phyloP scores from a whole-genome alignment of 768 basidiomycete genomes.

The Botryobasidium botryosum region DNA sequence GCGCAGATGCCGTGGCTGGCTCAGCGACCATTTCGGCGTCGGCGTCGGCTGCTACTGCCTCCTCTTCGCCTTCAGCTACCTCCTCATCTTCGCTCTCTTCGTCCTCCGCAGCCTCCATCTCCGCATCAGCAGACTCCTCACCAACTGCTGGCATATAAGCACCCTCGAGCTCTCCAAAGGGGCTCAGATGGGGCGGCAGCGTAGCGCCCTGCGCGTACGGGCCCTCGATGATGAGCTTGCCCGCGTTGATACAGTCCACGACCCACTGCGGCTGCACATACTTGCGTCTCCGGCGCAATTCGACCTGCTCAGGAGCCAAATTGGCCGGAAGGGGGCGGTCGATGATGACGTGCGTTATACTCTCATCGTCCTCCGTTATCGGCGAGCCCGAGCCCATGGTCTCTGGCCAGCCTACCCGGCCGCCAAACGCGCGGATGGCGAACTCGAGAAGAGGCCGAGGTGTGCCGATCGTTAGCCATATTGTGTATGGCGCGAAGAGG shows the following conservation, averaged over 20 bases:
- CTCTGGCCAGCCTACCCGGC: conserved; percentile 75
- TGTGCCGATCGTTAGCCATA: conserved; percentile 88
- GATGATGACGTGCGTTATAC: conserved; percentile 89
- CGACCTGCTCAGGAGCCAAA: conserved; percentile 40
- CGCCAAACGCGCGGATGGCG: conserved; percentile 79
- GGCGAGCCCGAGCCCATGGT: conserved; percentile 73
- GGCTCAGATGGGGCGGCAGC: conserved; percentile 89
- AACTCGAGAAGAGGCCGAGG: conserved; percentile 90
- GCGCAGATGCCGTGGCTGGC: conserved; percentile 7
- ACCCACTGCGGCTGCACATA: conserved; percentile 98
- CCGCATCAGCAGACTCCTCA: conserved; percentile 20
- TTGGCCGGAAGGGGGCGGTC: conserved; percentile 45
- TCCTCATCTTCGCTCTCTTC: conserved; percentile 21
- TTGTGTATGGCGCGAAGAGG: conserved; percentile 75
- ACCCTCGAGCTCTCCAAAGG: conserved; percentile 65
- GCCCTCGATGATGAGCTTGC: conserved; percentile 70
- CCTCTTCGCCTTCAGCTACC: conserved; percentile 20
- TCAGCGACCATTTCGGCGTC: conserved; percentile 17
- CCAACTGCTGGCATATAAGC: conserved; percentile 45
- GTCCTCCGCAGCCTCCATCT: conserved; percentile 18
- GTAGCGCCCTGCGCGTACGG: conserved; percentile 69
- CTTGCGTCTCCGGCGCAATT: conserved; percentile 50
- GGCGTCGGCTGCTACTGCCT: conserved; percentile 17
- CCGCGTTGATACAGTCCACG: conserved; percentile 85
- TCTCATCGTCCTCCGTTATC: conserved; percentile 54